Evolutionary conservation across 306 rosid species (phyloP).

Genomic region (Quillaja saponaria): DNA sequence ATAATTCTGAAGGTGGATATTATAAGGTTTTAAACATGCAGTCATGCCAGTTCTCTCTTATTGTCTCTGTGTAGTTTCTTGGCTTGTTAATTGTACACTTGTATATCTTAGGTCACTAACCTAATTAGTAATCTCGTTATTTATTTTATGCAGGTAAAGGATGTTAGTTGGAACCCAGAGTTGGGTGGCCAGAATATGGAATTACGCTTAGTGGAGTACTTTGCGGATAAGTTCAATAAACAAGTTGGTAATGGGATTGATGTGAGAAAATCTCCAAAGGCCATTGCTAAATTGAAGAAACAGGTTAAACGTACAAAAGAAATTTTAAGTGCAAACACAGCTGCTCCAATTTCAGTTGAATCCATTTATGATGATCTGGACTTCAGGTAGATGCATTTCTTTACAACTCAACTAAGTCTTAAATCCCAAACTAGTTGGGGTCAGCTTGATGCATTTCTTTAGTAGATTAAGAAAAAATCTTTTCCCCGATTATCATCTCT

Average conservation of each 20-base stretch:
- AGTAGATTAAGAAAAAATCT: not conserved
- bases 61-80: not conserved
- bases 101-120: constrained; percentile 17
- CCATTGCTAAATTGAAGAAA: constrained; percentile 96
- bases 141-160: constrained; percentile 73
- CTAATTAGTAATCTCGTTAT: constrained; percentile 10
- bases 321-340: constrained; percentile 92
- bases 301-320: constrained; percentile 97
- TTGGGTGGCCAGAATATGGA: constrained; percentile 94
- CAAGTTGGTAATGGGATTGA: constrained; percentile 85
- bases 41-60: not conserved
- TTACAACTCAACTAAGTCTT: too few relatives aligned
- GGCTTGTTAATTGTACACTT: constrained; percentile 2
- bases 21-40: not conserved
- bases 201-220: constrained; percentile 79
- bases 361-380: constrained; percentile 82
- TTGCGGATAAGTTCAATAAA: constrained; percentile 84
- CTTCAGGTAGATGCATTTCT: constrained; percentile 64
- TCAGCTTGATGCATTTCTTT: too few relatives aligned
- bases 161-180: constrained; percentile 90
- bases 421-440: too few relatives aligned
- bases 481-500: not conserved
- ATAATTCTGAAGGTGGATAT: too few relatives aligned
- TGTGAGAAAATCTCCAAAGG: constrained; percentile 83
- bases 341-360: constrained; percentile 95